Percentiles rank a stretch among this genome's conserved stretches.
These are phyloP conservation scores for Ceratocystis diversiconidia DNA, from an alignment of 2,329 filamentous ascomycete species.

Conservation along the genomic window DNA sequence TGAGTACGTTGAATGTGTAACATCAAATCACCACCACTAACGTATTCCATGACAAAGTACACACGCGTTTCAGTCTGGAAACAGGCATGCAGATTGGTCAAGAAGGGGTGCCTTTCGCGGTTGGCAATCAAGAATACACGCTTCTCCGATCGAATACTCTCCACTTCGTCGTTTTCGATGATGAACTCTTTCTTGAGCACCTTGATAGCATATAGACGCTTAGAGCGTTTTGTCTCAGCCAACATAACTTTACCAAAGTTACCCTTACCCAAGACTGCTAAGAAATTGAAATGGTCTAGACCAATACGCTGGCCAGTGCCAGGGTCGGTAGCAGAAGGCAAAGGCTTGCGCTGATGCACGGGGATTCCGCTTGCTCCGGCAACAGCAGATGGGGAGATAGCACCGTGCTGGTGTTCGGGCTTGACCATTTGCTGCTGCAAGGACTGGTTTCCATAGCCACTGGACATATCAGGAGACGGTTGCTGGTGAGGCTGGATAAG, in stretches of 20 bases:
- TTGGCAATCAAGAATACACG: conserved; percentile 94
- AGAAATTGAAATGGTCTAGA: conserved; percentile 96
- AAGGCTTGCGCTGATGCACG: conserved; percentile 35
- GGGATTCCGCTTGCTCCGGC: conserved; percentile 20
- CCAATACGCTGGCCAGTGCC: conserved; percentile 77
- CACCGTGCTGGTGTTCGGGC: conserved; percentile 23
- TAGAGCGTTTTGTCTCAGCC: conserved; percentile 85
- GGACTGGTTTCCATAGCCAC: conserved; percentile 23
- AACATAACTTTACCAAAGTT: conserved; percentile 99
- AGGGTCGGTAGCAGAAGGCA: conserved; percentile 55
- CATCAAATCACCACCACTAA: conserved; percentile 97
- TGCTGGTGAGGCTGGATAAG: conserved; percentile 22
- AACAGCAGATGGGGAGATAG: conserved; percentile 22
- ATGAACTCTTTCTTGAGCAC: conserved; percentile 99
- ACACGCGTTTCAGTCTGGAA: conserved; percentile 98
- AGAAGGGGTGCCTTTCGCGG: conserved; percentile 89
- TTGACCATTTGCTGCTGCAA: conserved; percentile 27
- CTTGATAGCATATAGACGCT: conserved; percentile 94
- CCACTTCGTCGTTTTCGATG: conserved; percentile 97
- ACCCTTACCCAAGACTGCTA: conserved; percentile 93
- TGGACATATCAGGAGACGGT: neutral
- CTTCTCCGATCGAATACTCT: conserved; percentile 95
- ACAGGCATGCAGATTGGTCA: conserved; percentile 88
- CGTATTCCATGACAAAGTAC: conserved; percentile 99
- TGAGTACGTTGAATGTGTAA: conserved; percentile 94